Percentiles rank a stretch among this genome's conserved stretches.
These are phyloP conservation scores for Leishmania major DNA, from an alignment of 208 protist species.

Conservation along the genomic window DNA sequence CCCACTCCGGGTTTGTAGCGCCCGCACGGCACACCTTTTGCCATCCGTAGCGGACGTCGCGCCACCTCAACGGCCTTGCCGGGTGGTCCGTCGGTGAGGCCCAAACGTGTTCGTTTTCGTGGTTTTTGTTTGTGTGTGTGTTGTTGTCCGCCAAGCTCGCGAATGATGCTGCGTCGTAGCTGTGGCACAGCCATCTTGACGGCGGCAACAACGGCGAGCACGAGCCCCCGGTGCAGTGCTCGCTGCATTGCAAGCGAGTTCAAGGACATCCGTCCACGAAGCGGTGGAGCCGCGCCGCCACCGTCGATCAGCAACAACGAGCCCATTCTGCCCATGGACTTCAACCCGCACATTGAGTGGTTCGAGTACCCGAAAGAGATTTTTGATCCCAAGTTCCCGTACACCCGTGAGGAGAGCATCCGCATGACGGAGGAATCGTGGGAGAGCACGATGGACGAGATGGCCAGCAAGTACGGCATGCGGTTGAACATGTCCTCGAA, in stretches of 20 bases:
- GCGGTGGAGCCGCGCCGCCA: slow-evolving; percentile 37
- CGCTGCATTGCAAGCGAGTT: slow-evolving; percentile 60
- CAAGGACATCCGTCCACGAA: slow-evolving; percentile 46
- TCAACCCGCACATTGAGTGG: slow-evolving; percentile 93
- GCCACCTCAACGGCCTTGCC: background rate
- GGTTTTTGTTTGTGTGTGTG: background rate
- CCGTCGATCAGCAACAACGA: slow-evolving; percentile 82
- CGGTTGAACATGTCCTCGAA: slow-evolving; percentile 84
- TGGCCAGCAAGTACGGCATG: slow-evolving; percentile 91
- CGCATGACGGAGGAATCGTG: slow-evolving; percentile 90
- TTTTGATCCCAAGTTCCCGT: slow-evolving; percentile 90
- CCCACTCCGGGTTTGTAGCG: background rate
- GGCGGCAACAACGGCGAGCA: too few species aligned
- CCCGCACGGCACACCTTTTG: background rate
- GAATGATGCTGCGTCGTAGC: background rate
- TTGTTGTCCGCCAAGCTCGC: background rate
- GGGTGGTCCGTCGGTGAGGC: background rate
- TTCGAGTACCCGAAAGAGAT: slow-evolving; percentile 93
- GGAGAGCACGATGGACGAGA: slow-evolving; percentile 91
- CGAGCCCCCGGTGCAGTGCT: background rate
- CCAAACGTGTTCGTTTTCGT: background rate
- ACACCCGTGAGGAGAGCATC: slow-evolving; percentile 90
- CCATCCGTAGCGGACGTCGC: too few species aligned
- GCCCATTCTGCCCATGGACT: slow-evolving; percentile 87
- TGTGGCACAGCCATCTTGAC: background rate